Base-by-base conservation (phyloP, 1,139 yeast species). In the Debaryomyces sp. region DNA sequence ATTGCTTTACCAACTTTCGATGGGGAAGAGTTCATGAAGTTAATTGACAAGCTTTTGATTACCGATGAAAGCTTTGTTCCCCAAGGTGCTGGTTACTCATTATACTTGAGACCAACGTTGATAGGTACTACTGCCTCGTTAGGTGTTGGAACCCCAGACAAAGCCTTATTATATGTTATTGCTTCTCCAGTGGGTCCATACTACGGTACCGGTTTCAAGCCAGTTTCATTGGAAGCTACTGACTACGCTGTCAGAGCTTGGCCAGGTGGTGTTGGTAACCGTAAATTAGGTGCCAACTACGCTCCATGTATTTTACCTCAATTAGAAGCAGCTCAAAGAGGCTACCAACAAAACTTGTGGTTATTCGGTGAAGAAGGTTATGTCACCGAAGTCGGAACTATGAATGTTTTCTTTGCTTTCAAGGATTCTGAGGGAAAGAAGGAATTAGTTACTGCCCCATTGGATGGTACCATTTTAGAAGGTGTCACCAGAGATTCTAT, bases 191-290 rank as follows among this genome's bases (percentile, higher is more conserved):
- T 92, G 23, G 98, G 98, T 29, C 97, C 98, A 34, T 88, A 88
- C 75, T 85, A 83, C 67, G 82, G 87, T 60, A 85, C 96, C 13
- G 97, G 97, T 8, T 92, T 92, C 83, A 90, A 91, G 71, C 97
- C 98, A 32, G 96, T 94, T 45, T 79, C 84, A 49, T 78, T 94
- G 53, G 97, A 92, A 74, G 98, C 98, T 57, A 90, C 97, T 32
- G 96, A 89, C 65, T 84, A 89, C 59, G 96, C 96, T 43, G 94
- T 92, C 23, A 87, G 98, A 74, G 97, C 99, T 13, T 94, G 98
- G 98, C 98, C 98, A 62, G 97, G 97, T 63, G 99, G 98, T 67
- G 91, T 85, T 55, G 99, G 99, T 70, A 86, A 91, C 78, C 86
- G 84, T 71, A 94, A 94, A 75, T 82, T 94, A 61, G 99, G 99